A percentile compares a stretch with the other conserved stretches of the same genome.
These are phyloP conservation scores for Agarophyton chilense DNA, from an alignment of 23 red algal species.

Conservation along the genomic window DNA sequence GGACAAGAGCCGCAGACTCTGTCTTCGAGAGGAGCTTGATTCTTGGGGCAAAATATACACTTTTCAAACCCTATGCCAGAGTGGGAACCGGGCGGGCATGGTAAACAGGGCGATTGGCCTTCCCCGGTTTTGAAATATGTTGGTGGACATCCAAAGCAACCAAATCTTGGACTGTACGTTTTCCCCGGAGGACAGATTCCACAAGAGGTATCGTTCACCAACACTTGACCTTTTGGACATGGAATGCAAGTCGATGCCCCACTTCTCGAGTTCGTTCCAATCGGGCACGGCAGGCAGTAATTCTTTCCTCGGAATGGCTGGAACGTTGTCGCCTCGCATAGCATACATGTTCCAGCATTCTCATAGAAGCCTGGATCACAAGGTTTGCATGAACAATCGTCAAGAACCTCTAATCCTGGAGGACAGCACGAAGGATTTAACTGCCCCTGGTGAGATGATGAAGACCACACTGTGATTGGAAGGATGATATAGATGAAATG, in stretches of 20 bases:
- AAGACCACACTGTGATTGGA: no score
- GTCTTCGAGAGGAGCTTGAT: neutral
- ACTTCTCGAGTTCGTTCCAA: neutral
- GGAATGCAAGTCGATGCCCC: neutral
- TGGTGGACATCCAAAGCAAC: neutral
- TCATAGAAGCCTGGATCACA: neutral
- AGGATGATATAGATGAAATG: no score
- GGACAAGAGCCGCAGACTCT: neutral
- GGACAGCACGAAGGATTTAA: no score
- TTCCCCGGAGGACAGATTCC: neutral
- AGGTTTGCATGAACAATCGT: neutral
- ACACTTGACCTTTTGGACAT: neutral
- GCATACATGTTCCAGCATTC: neutral
- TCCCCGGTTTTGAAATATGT: neutral
- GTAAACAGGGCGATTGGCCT: neutral
- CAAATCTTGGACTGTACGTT: neutral
- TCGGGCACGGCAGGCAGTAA: neutral
- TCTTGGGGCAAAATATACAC: neutral
- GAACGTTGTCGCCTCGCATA: neutral
- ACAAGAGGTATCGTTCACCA: neutral
- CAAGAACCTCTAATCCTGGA: neutral
- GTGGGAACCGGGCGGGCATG: neutral
- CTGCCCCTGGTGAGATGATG: no score
- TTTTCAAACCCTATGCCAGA: neutral
- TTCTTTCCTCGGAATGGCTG: neutral